phyloP scores from a whole-genome alignment of 2,329 filamentous ascomycete species.

The Fusarium austroafricanum region DNA sequence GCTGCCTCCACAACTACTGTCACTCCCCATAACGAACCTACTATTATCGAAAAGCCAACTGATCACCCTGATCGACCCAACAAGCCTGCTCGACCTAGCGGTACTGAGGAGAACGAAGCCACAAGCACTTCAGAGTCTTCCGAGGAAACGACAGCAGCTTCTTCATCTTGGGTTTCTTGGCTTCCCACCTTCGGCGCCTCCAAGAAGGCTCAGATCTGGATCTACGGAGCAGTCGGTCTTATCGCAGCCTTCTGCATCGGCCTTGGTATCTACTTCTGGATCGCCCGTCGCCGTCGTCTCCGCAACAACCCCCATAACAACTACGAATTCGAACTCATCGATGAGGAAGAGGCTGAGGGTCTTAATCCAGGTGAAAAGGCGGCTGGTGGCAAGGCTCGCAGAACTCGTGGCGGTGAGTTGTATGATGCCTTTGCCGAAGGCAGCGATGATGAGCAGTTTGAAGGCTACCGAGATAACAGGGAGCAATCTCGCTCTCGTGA shows the following conservation, averaged over 20 bases:
- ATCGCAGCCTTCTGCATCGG: slow-evolving; percentile 86
- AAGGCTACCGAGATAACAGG: slow-evolving; percentile 57
- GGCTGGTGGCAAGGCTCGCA: slow-evolving; percentile 58
- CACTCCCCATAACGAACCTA: slow-evolving; percentile 57
- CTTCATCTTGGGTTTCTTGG: slow-evolving; percentile 83
- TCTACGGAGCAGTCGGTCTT: slow-evolving; percentile 85
- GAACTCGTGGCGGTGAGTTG: slow-evolving; percentile 82
- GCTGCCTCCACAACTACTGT: slow-evolving; percentile 73
- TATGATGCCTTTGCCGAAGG: slow-evolving; percentile 98
- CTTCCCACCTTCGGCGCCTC: slow-evolving; percentile 92
- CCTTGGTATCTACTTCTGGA: slow-evolving; percentile 83
- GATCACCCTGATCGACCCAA: slow-evolving; percentile 74
- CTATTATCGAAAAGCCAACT: slow-evolving; percentile 61
- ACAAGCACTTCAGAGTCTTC: slow-evolving; percentile 48
- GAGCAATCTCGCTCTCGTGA: slow-evolving; percentile 52
- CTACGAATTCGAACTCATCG: slow-evolving; percentile 95
- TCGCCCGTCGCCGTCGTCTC: slow-evolving; percentile 81
- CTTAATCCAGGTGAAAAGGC: slow-evolving; percentile 61
- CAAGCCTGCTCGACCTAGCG: slow-evolving; percentile 58
- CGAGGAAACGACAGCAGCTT: slow-evolving; percentile 60
- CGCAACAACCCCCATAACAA: slow-evolving; percentile 80
- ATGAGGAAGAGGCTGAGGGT: slow-evolving; percentile 78
- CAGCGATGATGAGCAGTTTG: slow-evolving; percentile 72
- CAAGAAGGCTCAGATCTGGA: slow-evolving; percentile 90
- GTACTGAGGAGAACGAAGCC: slow-evolving; percentile 44